Evolutionary conservation across 2,329 filamentous ascomycete species (phyloP).

Genomic region (Incumbomyces delicatus): DNA sequence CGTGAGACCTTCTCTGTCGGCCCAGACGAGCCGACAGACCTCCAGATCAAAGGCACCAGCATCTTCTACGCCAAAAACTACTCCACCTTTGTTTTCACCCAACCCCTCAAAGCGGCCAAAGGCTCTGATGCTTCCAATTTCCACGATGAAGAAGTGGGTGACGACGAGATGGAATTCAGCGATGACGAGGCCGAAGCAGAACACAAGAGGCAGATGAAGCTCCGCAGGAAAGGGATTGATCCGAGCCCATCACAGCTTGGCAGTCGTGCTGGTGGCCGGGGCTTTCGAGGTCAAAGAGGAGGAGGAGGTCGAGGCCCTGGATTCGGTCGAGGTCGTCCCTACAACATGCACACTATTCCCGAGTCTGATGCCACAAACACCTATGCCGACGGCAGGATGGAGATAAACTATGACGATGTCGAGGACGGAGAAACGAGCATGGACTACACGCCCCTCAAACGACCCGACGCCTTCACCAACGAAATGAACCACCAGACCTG

Average conservation of each 20-base stretch:
- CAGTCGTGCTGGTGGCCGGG: conserved; percentile 6
- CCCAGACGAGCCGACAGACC: conserved; percentile 29
- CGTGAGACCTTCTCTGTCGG: conserved; percentile 42
- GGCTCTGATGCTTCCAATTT: conserved; percentile 91
- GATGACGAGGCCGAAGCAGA: conserved; percentile 92
- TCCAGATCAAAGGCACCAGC: conserved; percentile 48
- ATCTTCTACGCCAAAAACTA: conserved; percentile 73
- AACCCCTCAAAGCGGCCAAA: conserved; percentile 67
- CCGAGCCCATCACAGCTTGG: conserved; percentile 1
- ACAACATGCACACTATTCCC: conserved; percentile 16
- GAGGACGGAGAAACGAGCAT: conserved; percentile 36
- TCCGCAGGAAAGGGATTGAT: conserved; percentile 49
- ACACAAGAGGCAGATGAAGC: conserved; percentile 60
- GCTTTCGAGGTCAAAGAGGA: conserved; percentile 1
- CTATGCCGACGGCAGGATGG: conserved; percentile 26
- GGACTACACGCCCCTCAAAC: conserved; percentile 57
- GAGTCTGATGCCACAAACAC: conserved; percentile 23
- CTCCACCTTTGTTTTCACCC: conserved; percentile 77
- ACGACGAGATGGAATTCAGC: conserved; percentile 87
- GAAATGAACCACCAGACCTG: conserved; percentile 19
- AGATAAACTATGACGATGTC: conserved; percentile 58
- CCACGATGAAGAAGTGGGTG: conserved; percentile 79
- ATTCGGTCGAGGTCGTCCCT: not conserved
- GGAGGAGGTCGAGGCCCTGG: not conserved
- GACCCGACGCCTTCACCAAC: conserved; percentile 54